Percentiles rank a stretch among this genome's conserved stretches.
Conservation (phyloP, 78 protist species). For the Blattamonas nauphoetae region DNA sequence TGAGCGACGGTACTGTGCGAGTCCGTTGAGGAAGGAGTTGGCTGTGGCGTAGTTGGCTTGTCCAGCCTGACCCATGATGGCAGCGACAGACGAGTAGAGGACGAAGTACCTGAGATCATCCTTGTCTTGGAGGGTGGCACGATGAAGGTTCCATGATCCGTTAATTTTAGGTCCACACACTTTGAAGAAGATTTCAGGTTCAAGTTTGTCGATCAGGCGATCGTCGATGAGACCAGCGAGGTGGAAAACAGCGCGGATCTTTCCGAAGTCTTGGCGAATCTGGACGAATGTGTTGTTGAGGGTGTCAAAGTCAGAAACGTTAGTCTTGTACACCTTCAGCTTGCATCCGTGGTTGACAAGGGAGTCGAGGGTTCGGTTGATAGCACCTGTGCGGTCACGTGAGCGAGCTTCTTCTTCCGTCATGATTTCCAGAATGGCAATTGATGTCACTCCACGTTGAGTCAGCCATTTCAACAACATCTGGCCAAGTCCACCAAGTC, state of each 20-base stretch:
- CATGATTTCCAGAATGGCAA: background rate
- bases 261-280: background rate
- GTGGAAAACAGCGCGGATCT: background rate
- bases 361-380: background rate
- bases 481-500: constrained; percentile 16
- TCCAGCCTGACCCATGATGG: constrained; percentile 24
- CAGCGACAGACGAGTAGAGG: constrained; percentile 19
- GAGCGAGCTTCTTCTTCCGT: background rate
- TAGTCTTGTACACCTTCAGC: background rate
- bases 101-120: background rate
- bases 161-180: background rate
- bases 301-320: background rate
- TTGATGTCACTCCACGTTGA: background rate
- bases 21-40: constrained; percentile 20
- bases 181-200: background rate
- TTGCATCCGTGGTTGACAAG: background rate
- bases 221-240: background rate
- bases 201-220: background rate
- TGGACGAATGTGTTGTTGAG: background rate
- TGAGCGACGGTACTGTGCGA: background rate
- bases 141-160: background rate
- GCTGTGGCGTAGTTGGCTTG: constrained; percentile 33
- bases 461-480: background rate
- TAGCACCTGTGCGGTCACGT: background rate
- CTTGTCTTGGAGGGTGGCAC: background rate